Evolutionary conservation across 371 early-diverging fungal genomes (phyloP).

Genomic region (Amoeboaphelidium occidentale): DNA sequence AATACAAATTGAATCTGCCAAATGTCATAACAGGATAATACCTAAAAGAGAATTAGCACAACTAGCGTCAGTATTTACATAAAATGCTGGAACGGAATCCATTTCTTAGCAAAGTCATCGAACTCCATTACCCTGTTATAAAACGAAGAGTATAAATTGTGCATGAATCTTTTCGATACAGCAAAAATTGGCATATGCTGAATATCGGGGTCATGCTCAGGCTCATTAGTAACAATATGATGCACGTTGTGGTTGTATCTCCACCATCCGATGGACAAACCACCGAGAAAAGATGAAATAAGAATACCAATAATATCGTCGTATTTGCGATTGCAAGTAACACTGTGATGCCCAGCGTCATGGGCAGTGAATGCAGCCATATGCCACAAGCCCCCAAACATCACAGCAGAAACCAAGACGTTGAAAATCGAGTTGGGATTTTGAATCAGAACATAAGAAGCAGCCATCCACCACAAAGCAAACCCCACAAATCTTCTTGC

Average conservation of each 20-base stretch:
- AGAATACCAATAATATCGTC: slow-evolving; percentile 60
- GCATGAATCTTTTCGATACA: slow-evolving; percentile 47
- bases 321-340: slow-evolving; percentile 39
- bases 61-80: slow-evolving; percentile 9
- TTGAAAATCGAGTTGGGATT: slow-evolving; percentile 19
- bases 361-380: slow-evolving; percentile 76
- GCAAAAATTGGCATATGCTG: slow-evolving; percentile 91
- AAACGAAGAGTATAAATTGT: slow-evolving; percentile 71
- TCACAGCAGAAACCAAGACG: slow-evolving; percentile 23
- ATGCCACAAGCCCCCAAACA: slow-evolving; percentile 61
- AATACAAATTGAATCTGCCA: slow-evolving; percentile 78
- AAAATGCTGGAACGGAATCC: slow-evolving; percentile 57
- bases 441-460: slow-evolving; percentile 31
- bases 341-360: slow-evolving; percentile 81
- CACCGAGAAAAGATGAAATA: slow-evolving; percentile 56
- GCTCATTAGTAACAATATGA: slow-evolving; percentile 47
- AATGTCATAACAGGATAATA: slow-evolving; percentile 65
- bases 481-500: slow-evolving; percentile 43
- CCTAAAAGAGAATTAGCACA: no score
- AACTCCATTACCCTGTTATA: slow-evolving; percentile 53
- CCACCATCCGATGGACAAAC: slow-evolving; percentile 88
- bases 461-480: slow-evolving; percentile 22
- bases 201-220: slow-evolving; percentile 84
- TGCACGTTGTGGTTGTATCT: slow-evolving; percentile 84
- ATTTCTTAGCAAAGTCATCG: slow-evolving; percentile 40